Evolutionary conservation across 1,139 yeast species (phyloP), one percentile per base, ranked within the genome.

Genomic region (Kodamaea fungicola): DNA sequence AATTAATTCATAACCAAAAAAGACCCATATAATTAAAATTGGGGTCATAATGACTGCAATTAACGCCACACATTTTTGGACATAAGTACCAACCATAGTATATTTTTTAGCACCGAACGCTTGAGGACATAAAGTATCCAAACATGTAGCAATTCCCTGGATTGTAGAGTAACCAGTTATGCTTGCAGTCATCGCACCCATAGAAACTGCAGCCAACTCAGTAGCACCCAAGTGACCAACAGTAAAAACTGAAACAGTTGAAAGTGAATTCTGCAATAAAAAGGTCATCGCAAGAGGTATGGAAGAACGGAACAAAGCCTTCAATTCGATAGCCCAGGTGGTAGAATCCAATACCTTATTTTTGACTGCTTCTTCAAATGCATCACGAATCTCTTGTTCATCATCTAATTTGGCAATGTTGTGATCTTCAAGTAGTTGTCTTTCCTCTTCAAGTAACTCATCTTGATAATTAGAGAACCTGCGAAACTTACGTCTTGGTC

Each of bases 101-200:
- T 70, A 72, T 43, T 67, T 73, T 33, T 67, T 64, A 3, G 81
- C 81, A 12, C 83, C 83, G 50, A 74, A 76, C 3, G 81, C 81
- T 50, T 76, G 82, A 1, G 82, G 80, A 51, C 96, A 87, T 29
- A 89, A 64, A 0, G 96, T 88, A 53, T 89, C 97, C 39, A 89
- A 67, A 16, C 95, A 79, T 0, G 96, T 88, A 0, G 96, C 78
- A 27, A 77, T 64, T 33, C 83, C 83, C 39, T 76, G 77, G 38
- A 76, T 76, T 9, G 78, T 69, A 3, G 81, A 77, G 44, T 76
- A 75, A 7, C 80, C 81, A 2, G 80, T 71, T 32, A 77, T 76
- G 44, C 75, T 76, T 3, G 79, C 78, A 8, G 80, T 74, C 82
- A 77, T 77, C 3, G 80, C 70, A n/a, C 82, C 82, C 64, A 77